phyloP scores from a whole-genome alignment of 495 filamentous ascomycete species.

The Neurospora intermedia region DNA sequence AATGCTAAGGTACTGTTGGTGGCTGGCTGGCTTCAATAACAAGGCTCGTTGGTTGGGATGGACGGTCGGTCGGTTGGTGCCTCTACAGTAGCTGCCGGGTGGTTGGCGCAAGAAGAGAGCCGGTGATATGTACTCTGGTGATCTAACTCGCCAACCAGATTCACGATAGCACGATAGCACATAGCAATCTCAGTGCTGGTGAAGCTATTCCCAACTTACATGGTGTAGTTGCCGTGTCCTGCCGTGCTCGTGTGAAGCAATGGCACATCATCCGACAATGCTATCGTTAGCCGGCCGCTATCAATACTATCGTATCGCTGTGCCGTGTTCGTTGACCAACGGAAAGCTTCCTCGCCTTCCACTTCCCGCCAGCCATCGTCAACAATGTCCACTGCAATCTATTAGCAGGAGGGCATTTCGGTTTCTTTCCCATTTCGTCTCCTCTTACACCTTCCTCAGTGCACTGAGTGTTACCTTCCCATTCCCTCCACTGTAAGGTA shows the following conservation, averaged over 20 bases:
- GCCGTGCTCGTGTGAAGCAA: not conserved
- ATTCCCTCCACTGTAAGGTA: not conserved
- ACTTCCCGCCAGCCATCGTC: not conserved
- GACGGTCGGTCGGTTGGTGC: not conserved
- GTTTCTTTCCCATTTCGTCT: not conserved
- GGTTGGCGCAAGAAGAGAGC: not conserved
- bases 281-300: not conserved
- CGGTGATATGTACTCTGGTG: not conserved
- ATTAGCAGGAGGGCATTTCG: not conserved
- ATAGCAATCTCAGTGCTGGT: not conserved
- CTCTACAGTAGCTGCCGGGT: not conserved
- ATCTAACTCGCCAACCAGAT: not conserved
- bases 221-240: not conserved
- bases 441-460: not conserved
- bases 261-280: not conserved
- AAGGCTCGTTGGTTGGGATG: not conserved
- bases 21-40: not conserved
- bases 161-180: not conserved
- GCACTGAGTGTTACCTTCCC: not conserved
- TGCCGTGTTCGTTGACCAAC: not conserved
- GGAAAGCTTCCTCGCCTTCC: not conserved
- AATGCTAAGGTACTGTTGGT: not conserved
- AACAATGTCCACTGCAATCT: not conserved
- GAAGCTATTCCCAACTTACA: not conserved
- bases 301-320: not conserved